phyloP scores from a whole-genome alignment of 1,284 basidiomycete genomes.

The Naganishia albida region DNA sequence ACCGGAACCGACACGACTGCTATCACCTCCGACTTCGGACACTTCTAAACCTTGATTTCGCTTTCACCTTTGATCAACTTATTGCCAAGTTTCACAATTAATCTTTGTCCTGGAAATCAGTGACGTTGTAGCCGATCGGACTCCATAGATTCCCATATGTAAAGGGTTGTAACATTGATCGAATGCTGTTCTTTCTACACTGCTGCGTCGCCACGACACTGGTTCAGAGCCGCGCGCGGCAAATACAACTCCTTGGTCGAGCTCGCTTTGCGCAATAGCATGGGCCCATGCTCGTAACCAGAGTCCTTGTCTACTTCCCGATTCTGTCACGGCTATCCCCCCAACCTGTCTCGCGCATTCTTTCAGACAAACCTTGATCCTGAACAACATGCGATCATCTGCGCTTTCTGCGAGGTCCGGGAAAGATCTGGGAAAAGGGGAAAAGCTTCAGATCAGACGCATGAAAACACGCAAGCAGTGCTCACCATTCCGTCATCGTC shows the following conservation, averaged over 20 bases:
- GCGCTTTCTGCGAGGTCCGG: slow-evolving; percentile 3
- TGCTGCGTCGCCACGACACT: background rate
- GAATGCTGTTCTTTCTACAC: too few species aligned
- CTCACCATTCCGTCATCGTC: slow-evolving; percentile 20
- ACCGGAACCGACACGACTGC: slow-evolving; percentile 11
- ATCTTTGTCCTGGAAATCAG: background rate
- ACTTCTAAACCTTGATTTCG: slow-evolving; percentile 28
- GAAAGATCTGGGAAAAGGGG: slow-evolving; percentile 9
- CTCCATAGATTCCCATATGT: slow-evolving; percentile 22
- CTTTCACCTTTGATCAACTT: background rate
- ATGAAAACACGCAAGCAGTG: too few species aligned
- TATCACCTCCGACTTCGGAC: slow-evolving; percentile 18
- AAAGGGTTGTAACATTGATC: slow-evolving; percentile 10
- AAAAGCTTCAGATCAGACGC: background rate
- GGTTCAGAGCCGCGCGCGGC: background rate
- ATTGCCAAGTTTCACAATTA: background rate
- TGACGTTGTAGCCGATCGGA: slow-evolving; percentile 14
- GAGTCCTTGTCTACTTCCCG: too few species aligned
- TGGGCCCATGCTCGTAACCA: too few species aligned
- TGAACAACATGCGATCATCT: background rate
- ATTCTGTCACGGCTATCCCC: too few species aligned
- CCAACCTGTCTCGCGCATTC: too few species aligned
- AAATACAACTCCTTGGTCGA: too few species aligned
- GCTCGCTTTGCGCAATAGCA: too few species aligned
- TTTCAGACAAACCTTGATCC: too few species aligned